phyloP scores from a whole-genome alignment of 1,139 yeast species.

The Lodderomyces jiufengensis region DNA sequence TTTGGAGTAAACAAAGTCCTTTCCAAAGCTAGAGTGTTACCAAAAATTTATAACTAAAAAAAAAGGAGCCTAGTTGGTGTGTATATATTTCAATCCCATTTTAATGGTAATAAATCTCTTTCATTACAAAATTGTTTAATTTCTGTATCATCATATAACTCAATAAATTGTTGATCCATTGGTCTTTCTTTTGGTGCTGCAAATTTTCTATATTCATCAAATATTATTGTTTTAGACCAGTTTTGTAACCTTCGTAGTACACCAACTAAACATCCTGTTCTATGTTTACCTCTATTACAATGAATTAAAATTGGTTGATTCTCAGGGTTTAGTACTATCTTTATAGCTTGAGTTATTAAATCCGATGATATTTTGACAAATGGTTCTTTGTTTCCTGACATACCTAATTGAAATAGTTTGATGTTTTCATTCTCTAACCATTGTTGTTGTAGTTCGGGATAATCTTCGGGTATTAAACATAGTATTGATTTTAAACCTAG shows the following conservation, averaged over 20 bases:
- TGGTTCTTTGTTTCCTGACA: conserved; percentile 95
- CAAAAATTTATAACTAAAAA: too few species aligned
- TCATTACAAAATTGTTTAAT: conserved; percentile 51
- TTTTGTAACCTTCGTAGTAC: conserved; percentile 82
- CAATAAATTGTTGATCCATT: conserved; percentile 92
- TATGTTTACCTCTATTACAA: conserved; percentile 93
- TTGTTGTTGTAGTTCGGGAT: conserved; percentile 70
- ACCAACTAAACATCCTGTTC: conserved; percentile 95
- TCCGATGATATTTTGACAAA: conserved; percentile 81
- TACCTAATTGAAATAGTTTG: conserved; percentile 77
- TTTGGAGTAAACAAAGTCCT: conserved; percentile 29
- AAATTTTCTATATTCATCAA: conserved; percentile 90
- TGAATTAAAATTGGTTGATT: conserved; percentile 92
- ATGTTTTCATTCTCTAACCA: conserved; percentile 63
- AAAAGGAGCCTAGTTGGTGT: too few species aligned
- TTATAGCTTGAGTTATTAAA: conserved; percentile 74
- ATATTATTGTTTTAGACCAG: conserved; percentile 91
- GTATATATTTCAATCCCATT: conserved; percentile 58
- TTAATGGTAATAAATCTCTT: conserved; percentile 60
- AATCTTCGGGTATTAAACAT: conserved; percentile 87
- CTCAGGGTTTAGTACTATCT: conserved; percentile 73
- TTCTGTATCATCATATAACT: conserved; percentile 69
- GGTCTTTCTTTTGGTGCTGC: conserved; percentile 96
- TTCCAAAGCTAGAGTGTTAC: conserved; percentile 3
- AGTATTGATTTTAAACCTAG: conserved; percentile 69